Evolutionary conservation across 306 rosid species (phyloP), one percentile per base, ranked within the genome.

Genomic region (Gleditsia sinensis): DNA sequence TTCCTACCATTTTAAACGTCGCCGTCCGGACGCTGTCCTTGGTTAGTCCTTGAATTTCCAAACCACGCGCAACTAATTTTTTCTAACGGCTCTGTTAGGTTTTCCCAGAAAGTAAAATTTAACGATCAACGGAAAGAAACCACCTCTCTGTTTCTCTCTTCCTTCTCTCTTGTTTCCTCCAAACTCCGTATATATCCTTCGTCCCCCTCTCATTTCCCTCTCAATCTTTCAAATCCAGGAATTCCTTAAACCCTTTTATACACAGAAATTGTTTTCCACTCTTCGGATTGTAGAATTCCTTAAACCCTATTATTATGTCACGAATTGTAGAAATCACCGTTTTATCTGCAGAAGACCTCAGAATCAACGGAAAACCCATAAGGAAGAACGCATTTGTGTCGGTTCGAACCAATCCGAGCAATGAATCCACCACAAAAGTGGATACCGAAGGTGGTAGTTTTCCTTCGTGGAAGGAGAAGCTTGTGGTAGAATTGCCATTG

Each of bases 381-480:
- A 85, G 39, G 67, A 89, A 81, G 34, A 78, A 81, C n/a, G 67
- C 87, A 24, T 92, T 72, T 2, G 92, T 80, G 17, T 48, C 78
- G 13, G 86, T 90, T 40, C 76, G 73, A 32, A 13, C 82, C 25
- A 87, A 85, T 9, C 23, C 43, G 2, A 51, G 76, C 61, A 39
- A 4, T 3, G 13, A 8, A 8, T 28, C 50, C 0, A 67, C 49
- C 4, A 84, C 92, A 0, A 78, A 57, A 16, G 75, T 71, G 55
- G 88, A 83, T 25, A 21, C 74, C 0, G 82, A 77, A 25, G 88
- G 88, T 10, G 89, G 90, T 11, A 78, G 84, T 33, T 83, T 71
- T 63, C 93, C 90, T 1, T 56, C 60, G 6, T 92, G 94, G 96
- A 86, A 85, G 13, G 80, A 90, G 62, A 90, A 85, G 64, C 27